These are phyloP conservation scores for Gremmenia infestans DNA, from an alignment of 2,329 filamentous ascomycete genomes.

Conservation along the genomic window DNA sequence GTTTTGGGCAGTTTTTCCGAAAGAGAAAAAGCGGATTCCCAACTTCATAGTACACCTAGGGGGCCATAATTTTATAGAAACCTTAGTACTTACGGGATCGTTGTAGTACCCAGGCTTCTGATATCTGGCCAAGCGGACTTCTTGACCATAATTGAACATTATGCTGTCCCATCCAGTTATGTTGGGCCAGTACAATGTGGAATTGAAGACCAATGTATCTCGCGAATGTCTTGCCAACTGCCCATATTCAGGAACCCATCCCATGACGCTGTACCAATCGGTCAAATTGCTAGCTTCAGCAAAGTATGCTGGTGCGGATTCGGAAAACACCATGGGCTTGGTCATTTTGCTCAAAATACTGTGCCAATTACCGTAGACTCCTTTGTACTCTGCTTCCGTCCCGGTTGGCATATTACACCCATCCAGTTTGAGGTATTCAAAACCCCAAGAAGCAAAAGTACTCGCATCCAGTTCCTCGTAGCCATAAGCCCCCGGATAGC, in stretches of 20 bases:
- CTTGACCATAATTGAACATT: conserved; percentile 42
- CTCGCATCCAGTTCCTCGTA: conserved; percentile 54
- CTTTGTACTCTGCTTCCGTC: conserved; percentile 36
- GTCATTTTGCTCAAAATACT: conserved; percentile 27
- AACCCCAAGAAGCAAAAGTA: conserved; percentile 49
- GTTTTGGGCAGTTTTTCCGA: neutral
- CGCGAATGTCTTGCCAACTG: conserved; percentile 34
- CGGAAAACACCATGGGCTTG: conserved; percentile 31
- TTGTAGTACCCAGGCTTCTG: conserved; percentile 36
- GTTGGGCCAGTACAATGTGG: conserved; percentile 23
- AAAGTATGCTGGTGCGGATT: conserved; percentile 45
- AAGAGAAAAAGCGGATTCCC: neutral
- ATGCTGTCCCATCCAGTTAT: conserved; percentile 40
- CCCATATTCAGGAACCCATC: conserved; percentile 35
- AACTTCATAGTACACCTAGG: neutral
- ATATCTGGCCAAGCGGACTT: conserved; percentile 26
- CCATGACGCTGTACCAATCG: conserved; percentile 42
- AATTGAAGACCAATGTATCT: conserved; percentile 27
- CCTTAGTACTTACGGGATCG: conserved; percentile 4
- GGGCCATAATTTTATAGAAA: no score
- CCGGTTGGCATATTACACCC: conserved; percentile 42
- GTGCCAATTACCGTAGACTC: conserved; percentile 40
- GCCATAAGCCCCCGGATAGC: conserved; percentile 52
- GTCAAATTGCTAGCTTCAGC: conserved; percentile 38
- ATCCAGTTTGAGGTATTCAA: conserved; percentile 57